Conservation (phyloP, 129 eudicot genomes). For the Arctium lappa region DNA sequence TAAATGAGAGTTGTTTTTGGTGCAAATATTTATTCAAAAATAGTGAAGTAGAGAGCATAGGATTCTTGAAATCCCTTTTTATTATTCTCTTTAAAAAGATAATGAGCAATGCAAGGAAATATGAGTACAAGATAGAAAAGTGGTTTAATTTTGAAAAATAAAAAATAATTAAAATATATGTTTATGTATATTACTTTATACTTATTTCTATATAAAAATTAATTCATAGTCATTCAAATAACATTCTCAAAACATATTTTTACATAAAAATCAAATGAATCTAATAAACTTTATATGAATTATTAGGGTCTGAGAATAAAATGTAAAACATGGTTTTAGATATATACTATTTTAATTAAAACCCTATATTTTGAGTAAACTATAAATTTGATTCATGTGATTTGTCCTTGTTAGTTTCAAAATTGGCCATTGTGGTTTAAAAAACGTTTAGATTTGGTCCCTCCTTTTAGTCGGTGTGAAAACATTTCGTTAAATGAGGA, state of each 20-base stretch:
- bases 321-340: background rate
- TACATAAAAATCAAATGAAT: background rate
- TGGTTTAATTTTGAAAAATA: slow-evolving; percentile 3
- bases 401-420: too few species aligned
- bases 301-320: too few species aligned
- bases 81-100: slow-evolving; percentile 21
- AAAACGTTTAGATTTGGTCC: too few species aligned
- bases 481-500: too few species aligned
- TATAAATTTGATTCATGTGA: too few species aligned
- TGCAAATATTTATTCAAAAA: slow-evolving; percentile 5
- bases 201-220: background rate
- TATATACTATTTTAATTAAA: background rate
- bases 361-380: too few species aligned
- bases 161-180: background rate
- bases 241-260: background rate
- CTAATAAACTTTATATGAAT: background rate
- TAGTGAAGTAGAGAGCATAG: slow-evolving; percentile 31
- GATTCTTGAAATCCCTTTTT: slow-evolving; percentile 37
- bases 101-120: slow-evolving; percentile 22
- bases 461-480: too few species aligned
- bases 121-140: slow-evolving; percentile 18
- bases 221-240: background rate
- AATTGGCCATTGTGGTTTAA: too few species aligned
- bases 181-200: background rate
- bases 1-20: background rate